Percentiles rank a stretch among this genome's conserved stretches.
These are phyloP conservation scores for Cotoneaster glaucophyllus DNA, from an alignment of 306 rosid species.

Conservation along the genomic window DNA sequence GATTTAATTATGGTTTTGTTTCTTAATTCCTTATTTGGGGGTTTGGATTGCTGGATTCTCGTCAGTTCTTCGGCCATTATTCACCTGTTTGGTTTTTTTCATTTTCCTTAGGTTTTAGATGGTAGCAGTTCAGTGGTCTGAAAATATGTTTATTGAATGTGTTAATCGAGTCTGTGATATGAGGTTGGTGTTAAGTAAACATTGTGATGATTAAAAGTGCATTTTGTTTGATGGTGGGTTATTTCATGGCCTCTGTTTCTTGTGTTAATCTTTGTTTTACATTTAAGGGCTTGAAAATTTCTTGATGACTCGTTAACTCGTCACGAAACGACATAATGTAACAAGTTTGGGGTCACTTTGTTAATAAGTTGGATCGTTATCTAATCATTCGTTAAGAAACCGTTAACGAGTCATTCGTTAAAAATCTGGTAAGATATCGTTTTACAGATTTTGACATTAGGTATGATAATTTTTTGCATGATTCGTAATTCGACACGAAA, in stretches of 20 bases:
- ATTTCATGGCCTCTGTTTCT: background rate
- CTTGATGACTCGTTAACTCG: too few relatives aligned
- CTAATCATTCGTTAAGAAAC: fast-evolving
- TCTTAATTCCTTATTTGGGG: conserved; percentile 51
- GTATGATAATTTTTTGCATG: too few relatives aligned
- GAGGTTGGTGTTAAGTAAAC: background rate
- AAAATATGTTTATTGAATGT: conserved; percentile 8
- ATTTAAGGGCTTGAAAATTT: too few relatives aligned
- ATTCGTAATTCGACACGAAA: fast-evolving
- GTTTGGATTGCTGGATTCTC: conserved; percentile 26
- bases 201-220: background rate
- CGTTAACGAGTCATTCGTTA: too few relatives aligned
- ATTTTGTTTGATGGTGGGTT: background rate
- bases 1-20: conserved; percentile 5
- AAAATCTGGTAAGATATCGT: too few relatives aligned
- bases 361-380: too few relatives aligned
- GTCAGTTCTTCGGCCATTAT: background rate
- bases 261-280: background rate
- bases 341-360: too few relatives aligned
- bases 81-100: conserved; percentile 7
- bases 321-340: too few relatives aligned
- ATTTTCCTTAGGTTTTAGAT: conserved; percentile 13
- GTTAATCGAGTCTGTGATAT: conserved; percentile 2
- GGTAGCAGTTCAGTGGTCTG: conserved; percentile 17
- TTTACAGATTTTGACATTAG: too few relatives aligned